Base-by-base conservation (phyloP, 208 protist species). In the Acanthamoeba lenticulata region DNA sequence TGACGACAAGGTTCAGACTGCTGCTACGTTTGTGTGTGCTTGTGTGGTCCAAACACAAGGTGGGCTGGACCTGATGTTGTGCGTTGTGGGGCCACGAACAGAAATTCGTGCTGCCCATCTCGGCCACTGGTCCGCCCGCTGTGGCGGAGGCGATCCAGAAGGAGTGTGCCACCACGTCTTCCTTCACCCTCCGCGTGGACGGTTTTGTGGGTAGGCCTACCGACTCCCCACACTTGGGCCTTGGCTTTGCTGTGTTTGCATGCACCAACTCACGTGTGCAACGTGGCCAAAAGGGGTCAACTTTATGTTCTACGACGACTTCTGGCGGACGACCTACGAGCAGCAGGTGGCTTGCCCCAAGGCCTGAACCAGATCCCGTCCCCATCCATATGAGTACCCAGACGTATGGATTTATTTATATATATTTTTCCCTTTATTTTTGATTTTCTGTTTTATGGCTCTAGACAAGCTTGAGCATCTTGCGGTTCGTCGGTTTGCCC, bases 231-330 rank as follows among this genome's bases (percentile, higher is more conserved):
- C n/a, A n/a, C n/a, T n/a, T n/a, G n/a, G n/a, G n/a, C n/a, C n/a
- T n/a, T n/a, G n/a, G n/a, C n/a, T n/a, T n/a, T 74, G 0, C 34
- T 5, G 24, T 1, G 27, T 44, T 44, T 74, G 34, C 57, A 29
- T 67, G 15, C n/a, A 29, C 27, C 5, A 29, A 29, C 57, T 67
- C n/a, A 34, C 5, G 15, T 21, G 57, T 65, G 62, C 15, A 2
- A 6, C 21, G 9, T 3, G 3, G 17, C 21, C 42, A 85, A n/a
- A n/a, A n/a, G 74, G 74, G 1, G 74, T 85, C 27, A 85, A 85
- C 74, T 85, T 85, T 21, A 85, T 85, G 74, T 85, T 85, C 44
- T 85, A 85, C 17, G 74, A 85, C 44, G 74, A 85, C 44, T 85
- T 85, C 44, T 85, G 74, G 74, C 13, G 74, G 2, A 85, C 74